Conservation (phyloP, 2,329 filamentous ascomycete genomes). For the Talaromyces marneffei region DNA sequence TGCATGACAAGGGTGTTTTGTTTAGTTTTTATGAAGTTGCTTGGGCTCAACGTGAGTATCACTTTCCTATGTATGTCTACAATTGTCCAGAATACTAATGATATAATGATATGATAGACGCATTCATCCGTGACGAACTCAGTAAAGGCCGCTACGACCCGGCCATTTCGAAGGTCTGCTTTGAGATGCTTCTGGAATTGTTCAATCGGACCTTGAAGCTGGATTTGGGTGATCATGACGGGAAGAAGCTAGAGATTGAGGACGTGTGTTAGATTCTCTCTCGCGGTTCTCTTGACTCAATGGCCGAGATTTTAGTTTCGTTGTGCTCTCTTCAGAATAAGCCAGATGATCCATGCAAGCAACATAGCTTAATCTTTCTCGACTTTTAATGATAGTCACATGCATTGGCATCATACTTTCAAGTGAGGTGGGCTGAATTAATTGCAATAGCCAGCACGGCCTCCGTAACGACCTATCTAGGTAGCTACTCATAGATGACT, state of each 20-base stretch:
- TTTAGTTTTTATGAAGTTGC: conserved; percentile 85
- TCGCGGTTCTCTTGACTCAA: neutral
- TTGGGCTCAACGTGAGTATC: conserved; percentile 70
- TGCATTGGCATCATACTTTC: too few relatives aligned
- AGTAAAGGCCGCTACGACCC: conserved; percentile 93
- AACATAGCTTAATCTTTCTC: neutral
- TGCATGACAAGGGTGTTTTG: conserved; percentile 66
- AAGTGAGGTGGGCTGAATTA: neutral
- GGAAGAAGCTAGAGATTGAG: conserved; percentile 57
- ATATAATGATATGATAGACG: conserved; percentile 55
- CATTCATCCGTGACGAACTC: conserved; percentile 87
- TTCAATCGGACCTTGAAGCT: conserved; percentile 73
- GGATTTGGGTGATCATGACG: conserved; percentile 61
- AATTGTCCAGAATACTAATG: neutral
- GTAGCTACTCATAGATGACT: neutral
- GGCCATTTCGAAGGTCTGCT: conserved; percentile 78
- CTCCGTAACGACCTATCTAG: neutral
- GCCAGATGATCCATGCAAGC: neutral
- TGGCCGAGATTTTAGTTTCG: neutral
- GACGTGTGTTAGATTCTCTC: conserved; percentile 58
- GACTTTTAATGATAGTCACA: neutral
- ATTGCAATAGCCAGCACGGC: neutral
- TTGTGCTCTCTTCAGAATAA: neutral
- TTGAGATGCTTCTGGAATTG: conserved; percentile 81
- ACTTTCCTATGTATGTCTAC: neutral